Percentiles rank a stretch among this genome's conserved stretches.
phyloP scores from a whole-genome alignment of 2,329 filamentous ascomycete genomes.

The Colletotrichum costaricense region DNA sequence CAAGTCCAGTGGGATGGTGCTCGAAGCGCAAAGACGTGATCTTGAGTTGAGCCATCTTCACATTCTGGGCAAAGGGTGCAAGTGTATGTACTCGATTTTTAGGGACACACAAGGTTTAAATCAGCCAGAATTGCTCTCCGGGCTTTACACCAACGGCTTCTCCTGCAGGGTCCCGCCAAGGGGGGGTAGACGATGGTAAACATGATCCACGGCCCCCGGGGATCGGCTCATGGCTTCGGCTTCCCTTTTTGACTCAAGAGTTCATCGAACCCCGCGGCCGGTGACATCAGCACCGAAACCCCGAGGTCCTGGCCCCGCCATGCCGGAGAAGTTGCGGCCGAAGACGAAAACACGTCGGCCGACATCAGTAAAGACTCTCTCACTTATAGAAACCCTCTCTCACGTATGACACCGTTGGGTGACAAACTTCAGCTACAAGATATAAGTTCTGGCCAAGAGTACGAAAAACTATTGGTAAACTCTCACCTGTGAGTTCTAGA shows the following conservation, averaged over 20 bases:
- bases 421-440: no score
- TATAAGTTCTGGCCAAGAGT: no score
- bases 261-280: constrained; percentile 20
- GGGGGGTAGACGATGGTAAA: not conserved
- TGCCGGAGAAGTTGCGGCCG: constrained; percentile 18
- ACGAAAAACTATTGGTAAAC: no score
- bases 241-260: not conserved
- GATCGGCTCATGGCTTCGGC: constrained; percentile 18
- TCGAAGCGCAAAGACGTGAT: constrained; percentile 33
- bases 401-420: accelerated
- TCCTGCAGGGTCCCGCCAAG: not conserved
- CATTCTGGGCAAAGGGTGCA: not conserved
- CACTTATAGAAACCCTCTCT: no score
- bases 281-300: constrained; percentile 29
- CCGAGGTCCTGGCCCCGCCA: constrained; percentile 7
- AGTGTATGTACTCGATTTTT: not conserved
- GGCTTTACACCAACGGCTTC: not conserved
- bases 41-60: constrained; percentile 6
- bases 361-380: no score
- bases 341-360: not conserved
- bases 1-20: constrained; percentile 36
- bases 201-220: not conserved
- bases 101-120: not conserved
- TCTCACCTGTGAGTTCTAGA: no score
- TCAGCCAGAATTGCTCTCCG: no score